phyloP scores from a whole-genome alignment of 2,329 filamentous ascomycete genomes.

The Sporothrix sp. region DNA sequence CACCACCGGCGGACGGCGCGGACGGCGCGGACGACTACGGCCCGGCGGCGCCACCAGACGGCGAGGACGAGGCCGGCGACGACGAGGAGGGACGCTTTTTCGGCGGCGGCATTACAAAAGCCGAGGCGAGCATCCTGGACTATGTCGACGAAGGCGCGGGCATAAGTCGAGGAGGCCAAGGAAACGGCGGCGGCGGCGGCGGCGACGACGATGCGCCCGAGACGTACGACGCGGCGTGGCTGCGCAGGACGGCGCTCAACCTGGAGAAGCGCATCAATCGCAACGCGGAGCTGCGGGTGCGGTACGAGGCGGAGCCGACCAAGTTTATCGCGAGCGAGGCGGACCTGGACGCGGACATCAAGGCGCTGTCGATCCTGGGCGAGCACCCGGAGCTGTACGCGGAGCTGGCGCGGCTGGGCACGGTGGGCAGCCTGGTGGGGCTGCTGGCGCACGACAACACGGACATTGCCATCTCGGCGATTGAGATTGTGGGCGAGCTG shows the following conservation, averaged over 20 bases:
- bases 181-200: constrained; percentile 28
- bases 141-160: constrained; percentile 62
- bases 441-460: constrained; percentile 91
- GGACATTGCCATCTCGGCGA: constrained; percentile 84
- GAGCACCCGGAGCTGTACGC: constrained; percentile 77
- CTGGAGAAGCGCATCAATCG: constrained; percentile 88
- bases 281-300: constrained; percentile 81
- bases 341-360: constrained; percentile 82
- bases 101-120: constrained; percentile 74
- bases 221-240: constrained; percentile 74
- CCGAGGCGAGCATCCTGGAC: constrained; percentile 76
- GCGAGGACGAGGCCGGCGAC: constrained; percentile 41
- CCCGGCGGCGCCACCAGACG: constrained; percentile 33
- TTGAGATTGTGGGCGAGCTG: constrained; percentile 82
- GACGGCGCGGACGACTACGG: constrained; percentile 40
- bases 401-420: constrained; percentile 69
- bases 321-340: constrained; percentile 82
- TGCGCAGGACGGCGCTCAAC: constrained; percentile 67
- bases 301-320: constrained; percentile 68
- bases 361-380: constrained; percentile 72
- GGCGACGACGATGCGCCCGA: constrained; percentile 41
- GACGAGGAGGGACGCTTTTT: constrained; percentile 96
- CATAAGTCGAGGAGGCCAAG: constrained; percentile 40
- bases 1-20: constrained; percentile 40
- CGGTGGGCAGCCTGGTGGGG: constrained; percentile 62